Conservation (phyloP, 768 basidiomycete genomes). For the Amylocystis lapponica region DNA sequence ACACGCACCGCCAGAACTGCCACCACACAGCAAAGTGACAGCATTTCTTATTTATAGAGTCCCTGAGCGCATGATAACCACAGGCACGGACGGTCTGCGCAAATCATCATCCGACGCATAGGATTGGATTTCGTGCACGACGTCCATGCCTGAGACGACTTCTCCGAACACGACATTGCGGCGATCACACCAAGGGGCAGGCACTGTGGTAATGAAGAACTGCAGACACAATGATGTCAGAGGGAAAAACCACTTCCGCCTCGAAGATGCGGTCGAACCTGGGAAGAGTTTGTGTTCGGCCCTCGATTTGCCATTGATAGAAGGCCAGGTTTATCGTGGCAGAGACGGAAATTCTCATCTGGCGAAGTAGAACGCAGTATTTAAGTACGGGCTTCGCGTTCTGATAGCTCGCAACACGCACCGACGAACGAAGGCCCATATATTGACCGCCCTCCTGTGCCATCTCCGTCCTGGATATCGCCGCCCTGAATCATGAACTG, state of each 20-base stretch:
- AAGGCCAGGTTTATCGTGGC: constrained; percentile 33
- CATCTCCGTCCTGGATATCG: constrained; percentile 29
- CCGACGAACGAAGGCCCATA: constrained; percentile 31
- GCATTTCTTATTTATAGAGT: no score
- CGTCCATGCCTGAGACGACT: constrained; percentile 34
- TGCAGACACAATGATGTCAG: constrained; percentile 7
- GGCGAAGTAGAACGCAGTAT: not conserved
- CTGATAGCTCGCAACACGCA: constrained; percentile 3
- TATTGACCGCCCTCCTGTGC: constrained; percentile 35
- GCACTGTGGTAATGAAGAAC: constrained; percentile 36
- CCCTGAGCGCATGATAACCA: constrained; percentile 19
- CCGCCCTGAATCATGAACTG: constrained; percentile 38
- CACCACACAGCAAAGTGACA: no score
- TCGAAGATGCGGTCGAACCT: constrained; percentile 22
- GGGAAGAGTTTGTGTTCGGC: constrained; percentile 44
- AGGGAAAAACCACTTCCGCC: not conserved
- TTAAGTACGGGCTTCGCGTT: no score
- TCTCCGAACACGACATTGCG: constrained; percentile 42
- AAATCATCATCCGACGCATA: constrained; percentile 25
- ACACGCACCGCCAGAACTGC: no score
- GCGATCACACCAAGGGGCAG: constrained; percentile 34
- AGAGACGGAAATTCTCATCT: constrained; percentile 36
- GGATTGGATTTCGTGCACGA: constrained; percentile 30
- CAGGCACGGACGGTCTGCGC: constrained; percentile 20
- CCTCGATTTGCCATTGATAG: constrained; percentile 51